Percentiles rank a stretch among this genome's conserved stretches.
These are phyloP conservation scores for Protomyces gravidus DNA, from an alignment of 1,139 yeast species.

Conservation along the genomic window DNA sequence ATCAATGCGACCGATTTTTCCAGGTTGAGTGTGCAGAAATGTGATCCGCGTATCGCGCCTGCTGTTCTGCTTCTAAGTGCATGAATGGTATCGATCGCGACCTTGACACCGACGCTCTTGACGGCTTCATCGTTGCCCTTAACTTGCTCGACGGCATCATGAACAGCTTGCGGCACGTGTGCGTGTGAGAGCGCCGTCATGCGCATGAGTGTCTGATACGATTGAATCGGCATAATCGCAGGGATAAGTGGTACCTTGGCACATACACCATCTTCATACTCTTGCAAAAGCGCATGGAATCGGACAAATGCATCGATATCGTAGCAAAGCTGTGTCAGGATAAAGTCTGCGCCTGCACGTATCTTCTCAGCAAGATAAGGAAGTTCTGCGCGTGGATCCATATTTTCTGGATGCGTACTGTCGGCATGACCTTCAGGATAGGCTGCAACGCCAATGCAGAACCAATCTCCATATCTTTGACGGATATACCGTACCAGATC, in stretches of 20 bases:
- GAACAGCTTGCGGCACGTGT: constrained; percentile 59
- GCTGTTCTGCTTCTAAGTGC: constrained; percentile 52
- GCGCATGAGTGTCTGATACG: constrained; percentile 76
- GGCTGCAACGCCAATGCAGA: constrained; percentile 88
- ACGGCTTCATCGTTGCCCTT: constrained; percentile 79
- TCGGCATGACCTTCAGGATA: constrained; percentile 94
- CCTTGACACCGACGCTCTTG: constrained; percentile 74
- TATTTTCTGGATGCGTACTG: constrained; percentile 66
- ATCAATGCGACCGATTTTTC: constrained; percentile 89
- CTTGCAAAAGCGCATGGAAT: constrained; percentile 49
- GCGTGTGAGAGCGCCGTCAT: constrained; percentile 91
- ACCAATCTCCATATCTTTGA: constrained; percentile 62
- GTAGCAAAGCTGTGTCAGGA: constrained; percentile 81
- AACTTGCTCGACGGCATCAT: constrained; percentile 53
- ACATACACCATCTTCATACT: constrained; percentile 47
- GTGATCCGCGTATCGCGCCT: constrained; percentile 65
- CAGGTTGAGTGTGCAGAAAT: constrained; percentile 81
- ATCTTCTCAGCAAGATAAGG: constrained; percentile 77
- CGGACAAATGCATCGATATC: constrained; percentile 55
- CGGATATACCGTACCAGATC: constrained; percentile 79
- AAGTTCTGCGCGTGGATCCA: constrained; percentile 60
- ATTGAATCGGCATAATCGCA: constrained; percentile 95
- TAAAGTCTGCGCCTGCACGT: constrained; percentile 91
- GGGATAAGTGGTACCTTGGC: constrained; percentile 65
- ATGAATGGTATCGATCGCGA: constrained; percentile 61